Percentiles rank a stretch among this genome's conserved stretches.
phyloP scores from a whole-genome alignment of 768 basidiomycete species.

The Phaffia tasmanica region DNA sequence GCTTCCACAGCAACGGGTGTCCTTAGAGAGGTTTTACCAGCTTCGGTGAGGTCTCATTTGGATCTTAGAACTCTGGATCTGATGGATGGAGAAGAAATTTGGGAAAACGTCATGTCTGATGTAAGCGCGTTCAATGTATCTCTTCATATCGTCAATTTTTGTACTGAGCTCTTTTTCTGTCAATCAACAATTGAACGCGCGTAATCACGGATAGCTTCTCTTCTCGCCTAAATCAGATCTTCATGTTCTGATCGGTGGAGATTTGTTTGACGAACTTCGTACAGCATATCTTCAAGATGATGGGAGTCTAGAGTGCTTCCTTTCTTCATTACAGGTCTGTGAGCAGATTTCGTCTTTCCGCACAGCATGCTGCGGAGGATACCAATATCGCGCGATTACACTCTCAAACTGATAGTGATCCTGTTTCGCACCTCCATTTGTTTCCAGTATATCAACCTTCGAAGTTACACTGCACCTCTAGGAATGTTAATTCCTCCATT shows the following conservation, averaged over 20 bases:
- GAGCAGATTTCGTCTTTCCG: too few species aligned
- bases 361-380: too few species aligned
- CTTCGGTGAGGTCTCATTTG: too few species aligned
- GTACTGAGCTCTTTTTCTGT: too few species aligned
- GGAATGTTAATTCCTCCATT: slow-evolving; percentile 2
- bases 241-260: slow-evolving; percentile 10
- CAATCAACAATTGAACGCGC: too few species aligned
- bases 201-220: too few species aligned
- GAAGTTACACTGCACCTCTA: slow-evolving; percentile 3
- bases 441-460: slow-evolving; percentile 22
- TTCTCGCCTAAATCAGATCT: too few species aligned
- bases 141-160: too few species aligned
- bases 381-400: too few species aligned
- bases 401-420: background rate
- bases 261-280: slow-evolving; percentile 23
- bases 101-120: slow-evolving; percentile 2
- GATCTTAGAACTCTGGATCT: background rate
- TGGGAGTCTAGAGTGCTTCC: slow-evolving; percentile 7
- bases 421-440: background rate
- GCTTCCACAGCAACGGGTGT: slow-evolving; percentile 4
- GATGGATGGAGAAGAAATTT: slow-evolving; percentile 1
- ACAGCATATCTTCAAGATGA: slow-evolving; percentile 12
- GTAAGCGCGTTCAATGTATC: too few species aligned
- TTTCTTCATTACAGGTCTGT: slow-evolving; percentile 2
- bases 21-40: background rate